Conservation (phyloP, 768 basidiomycete genomes). For the Rhodotorula diobovata region DNA sequence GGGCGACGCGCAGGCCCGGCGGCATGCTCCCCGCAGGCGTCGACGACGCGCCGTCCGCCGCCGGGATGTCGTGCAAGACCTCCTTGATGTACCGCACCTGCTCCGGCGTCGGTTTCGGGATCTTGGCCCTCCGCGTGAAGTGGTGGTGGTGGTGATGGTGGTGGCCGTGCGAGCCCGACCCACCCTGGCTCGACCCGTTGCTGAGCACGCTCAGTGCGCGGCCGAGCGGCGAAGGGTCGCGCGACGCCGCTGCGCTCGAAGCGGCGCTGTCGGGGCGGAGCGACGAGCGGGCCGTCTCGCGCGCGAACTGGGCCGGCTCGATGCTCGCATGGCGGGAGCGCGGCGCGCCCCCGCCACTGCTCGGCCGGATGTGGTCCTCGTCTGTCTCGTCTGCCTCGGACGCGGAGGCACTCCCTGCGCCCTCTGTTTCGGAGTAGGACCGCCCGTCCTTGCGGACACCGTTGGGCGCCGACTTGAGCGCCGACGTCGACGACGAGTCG, state of each 20-base stretch:
- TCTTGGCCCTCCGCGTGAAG: conserved; percentile 24
- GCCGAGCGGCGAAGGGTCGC: conserved; percentile 35
- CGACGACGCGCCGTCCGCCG: conserved; percentile 4
- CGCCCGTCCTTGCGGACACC: not conserved
- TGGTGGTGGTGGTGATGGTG: conserved; percentile 1
- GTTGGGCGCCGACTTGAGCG: conserved; percentile 9
- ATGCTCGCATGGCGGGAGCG: conserved; percentile 34
- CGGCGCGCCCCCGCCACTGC: not conserved
- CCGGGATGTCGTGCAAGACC: conserved; percentile 41
- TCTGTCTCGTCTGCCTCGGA: conserved; percentile 36
- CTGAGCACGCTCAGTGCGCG: conserved; percentile 21
- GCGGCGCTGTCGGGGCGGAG: not conserved
- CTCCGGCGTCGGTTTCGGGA: conserved; percentile 36
- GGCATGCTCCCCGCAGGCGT: conserved; percentile 13
- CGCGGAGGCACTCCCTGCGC: conserved; percentile 7
- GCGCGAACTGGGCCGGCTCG: conserved; percentile 34
- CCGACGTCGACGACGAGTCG: not conserved
- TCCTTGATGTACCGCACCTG: conserved; percentile 41
- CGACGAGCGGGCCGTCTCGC: not conserved
- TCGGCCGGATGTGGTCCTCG: conserved; percentile 15
- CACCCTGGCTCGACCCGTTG: not conserved
- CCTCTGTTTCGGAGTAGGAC: conserved; percentile 18
- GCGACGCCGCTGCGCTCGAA: not conserved
- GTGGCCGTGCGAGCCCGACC: not conserved
- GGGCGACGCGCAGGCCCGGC: conserved; percentile 36